Evolutionary conservation across 2,329 filamentous ascomycete genomes (phyloP).

Genomic region (Colletotrichum eleusines): DNA sequence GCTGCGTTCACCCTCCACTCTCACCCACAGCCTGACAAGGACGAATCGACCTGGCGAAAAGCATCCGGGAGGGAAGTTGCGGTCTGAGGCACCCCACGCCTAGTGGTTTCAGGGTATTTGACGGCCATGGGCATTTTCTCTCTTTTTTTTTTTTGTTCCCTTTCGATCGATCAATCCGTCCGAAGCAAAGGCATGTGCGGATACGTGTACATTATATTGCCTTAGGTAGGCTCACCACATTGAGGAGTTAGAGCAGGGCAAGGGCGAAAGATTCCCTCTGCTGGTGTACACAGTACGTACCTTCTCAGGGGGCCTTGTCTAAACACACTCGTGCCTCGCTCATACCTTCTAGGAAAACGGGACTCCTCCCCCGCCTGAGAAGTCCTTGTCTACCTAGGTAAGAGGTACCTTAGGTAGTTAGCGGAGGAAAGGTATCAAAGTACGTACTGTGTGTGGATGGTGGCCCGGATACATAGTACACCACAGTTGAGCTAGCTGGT

Average conservation of each 20-base stretch:
- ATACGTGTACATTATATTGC: background rate
- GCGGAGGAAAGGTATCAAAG: slow-evolving; percentile 10
- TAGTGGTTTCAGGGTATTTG: slow-evolving; percentile 32
- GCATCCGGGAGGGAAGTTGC: slow-evolving; percentile 35
- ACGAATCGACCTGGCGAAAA: slow-evolving; percentile 34
- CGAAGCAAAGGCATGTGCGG: slow-evolving; percentile 5
- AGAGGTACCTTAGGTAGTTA: background rate
- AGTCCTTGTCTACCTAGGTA: background rate
- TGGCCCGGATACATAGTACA: slow-evolving; percentile 7
- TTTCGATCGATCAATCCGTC: slow-evolving; percentile 26
- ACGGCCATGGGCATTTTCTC: slow-evolving; percentile 19
- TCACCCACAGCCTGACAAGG: slow-evolving; percentile 8
- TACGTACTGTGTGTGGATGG: slow-evolving; percentile 13
- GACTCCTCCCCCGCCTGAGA: slow-evolving; percentile 27
- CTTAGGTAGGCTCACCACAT: too few relatives aligned
- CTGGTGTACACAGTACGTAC: background rate
- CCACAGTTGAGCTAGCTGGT: background rate
- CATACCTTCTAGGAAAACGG: slow-evolving; percentile 15
- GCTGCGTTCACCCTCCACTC: slow-evolving; percentile 16
- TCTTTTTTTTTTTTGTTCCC: background rate
- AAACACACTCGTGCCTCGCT: background rate
- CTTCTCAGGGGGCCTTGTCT: background rate
- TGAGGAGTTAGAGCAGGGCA: background rate
- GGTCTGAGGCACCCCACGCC: slow-evolving; percentile 40
- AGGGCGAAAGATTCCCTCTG: background rate